phyloP scores from a whole-genome alignment of 768 basidiomycete species.

The Trametopsis cervina region DNA sequence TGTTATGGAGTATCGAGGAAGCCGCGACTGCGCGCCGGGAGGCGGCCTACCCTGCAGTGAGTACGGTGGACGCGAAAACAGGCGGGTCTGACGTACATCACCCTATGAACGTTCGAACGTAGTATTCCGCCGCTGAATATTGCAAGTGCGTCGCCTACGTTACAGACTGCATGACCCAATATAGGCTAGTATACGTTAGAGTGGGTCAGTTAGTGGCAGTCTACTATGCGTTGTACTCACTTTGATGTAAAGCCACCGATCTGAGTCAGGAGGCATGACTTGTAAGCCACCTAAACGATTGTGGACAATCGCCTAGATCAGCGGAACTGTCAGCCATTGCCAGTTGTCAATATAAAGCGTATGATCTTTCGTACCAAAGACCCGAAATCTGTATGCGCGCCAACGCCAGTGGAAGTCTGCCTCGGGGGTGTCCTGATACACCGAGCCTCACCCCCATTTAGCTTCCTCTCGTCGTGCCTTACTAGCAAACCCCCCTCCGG shows the following conservation, averaged over 20 bases:
- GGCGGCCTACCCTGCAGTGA: constrained; percentile 28
- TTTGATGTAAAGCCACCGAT: constrained; percentile 36
- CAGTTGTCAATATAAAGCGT: background rate
- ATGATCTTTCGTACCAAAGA: constrained; percentile 39
- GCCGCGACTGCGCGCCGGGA: constrained; percentile 27
- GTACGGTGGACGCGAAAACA: background rate
- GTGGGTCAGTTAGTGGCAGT: background rate
- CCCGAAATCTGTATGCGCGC: constrained; percentile 71
- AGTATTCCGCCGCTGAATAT: constrained; percentile 41
- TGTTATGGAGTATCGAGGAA: constrained; percentile 27
- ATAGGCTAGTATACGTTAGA: constrained; percentile 26
- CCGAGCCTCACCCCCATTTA: constrained; percentile 52
- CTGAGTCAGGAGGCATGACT: constrained; percentile 32
- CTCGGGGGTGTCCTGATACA: constrained; percentile 40
- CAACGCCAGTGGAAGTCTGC: constrained; percentile 32
- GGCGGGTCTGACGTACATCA: constrained; percentile 26
- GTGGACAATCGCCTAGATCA: constrained; percentile 29
- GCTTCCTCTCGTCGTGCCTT: constrained; percentile 38
- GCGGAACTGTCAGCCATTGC: constrained; percentile 1
- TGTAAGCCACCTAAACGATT: constrained; percentile 41
- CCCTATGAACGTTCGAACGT: constrained; percentile 36
- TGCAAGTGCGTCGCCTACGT: constrained; percentile 38
- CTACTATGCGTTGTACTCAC: constrained; percentile 14
- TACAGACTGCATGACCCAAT: constrained; percentile 39
- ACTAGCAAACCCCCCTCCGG: constrained; percentile 38